A percentile compares a stretch with the other conserved stretches of the same genome.
Evolutionary conservation across 805 yeast genomes (phyloP).

Genomic region (Isabelozyma gotoi): DNA sequence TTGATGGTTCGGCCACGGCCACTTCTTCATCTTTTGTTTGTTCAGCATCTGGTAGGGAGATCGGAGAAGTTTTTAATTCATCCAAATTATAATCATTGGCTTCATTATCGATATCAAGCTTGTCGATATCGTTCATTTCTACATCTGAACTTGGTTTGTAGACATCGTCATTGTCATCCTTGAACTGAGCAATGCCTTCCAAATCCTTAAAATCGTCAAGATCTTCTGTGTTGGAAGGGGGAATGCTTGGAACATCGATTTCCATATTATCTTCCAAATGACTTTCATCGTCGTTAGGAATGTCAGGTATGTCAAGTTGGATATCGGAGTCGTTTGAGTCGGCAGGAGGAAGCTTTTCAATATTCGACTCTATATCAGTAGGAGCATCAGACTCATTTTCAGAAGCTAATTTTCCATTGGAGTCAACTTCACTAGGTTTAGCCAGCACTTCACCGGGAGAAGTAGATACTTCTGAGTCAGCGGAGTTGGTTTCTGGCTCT

Average conservation of each 20-base stretch:
- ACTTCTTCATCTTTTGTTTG: not conserved
- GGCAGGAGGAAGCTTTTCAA: not conserved
- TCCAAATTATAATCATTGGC: not conserved
- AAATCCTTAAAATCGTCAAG: not conserved
- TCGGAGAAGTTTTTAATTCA: not conserved
- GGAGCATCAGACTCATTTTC: not conserved
- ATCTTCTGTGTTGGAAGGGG: not conserved
- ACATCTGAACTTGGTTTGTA: slow-evolving; percentile 1
- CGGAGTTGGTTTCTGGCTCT: not conserved
- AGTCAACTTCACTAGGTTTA: not conserved
- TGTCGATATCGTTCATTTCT: not conserved
- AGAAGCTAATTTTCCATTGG: not conserved
- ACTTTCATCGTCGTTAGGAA: not conserved
- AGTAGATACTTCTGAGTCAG: not conserved
- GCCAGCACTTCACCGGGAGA: not conserved
- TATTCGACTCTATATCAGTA: not conserved
- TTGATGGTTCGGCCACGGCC: not conserved
- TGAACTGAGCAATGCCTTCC: not conserved
- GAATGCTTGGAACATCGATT: not conserved
- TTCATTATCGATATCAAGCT: not conserved
- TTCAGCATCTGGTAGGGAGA: not conserved
- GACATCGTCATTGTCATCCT: not conserved
- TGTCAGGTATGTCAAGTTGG: not conserved
- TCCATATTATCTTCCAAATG: not conserved
- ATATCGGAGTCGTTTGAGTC: not conserved